A percentile compares a stretch with the other conserved stretches of the same genome.
Conservation (phyloP, 2,329 filamentous ascomycete species). For the Rutstroemia sp. region DNA sequence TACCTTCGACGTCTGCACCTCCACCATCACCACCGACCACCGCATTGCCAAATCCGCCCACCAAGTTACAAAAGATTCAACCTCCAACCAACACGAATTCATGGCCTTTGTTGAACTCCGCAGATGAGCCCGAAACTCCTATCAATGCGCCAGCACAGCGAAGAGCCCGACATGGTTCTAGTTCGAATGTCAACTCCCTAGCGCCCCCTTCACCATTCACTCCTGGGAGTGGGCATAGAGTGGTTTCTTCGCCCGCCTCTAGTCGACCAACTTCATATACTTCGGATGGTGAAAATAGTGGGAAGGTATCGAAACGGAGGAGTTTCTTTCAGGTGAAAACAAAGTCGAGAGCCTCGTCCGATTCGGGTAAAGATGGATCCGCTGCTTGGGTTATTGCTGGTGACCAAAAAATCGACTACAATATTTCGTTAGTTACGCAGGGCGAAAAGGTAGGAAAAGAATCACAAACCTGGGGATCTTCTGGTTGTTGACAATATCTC, state of each 20-base stretch:
- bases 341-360: not conserved
- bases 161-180: constrained; percentile 4
- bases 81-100: not conserved
- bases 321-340: constrained; percentile 5
- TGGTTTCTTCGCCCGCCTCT: constrained; percentile 6
- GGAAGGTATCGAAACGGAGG: not conserved
- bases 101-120: not conserved
- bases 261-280: constrained; percentile 4
- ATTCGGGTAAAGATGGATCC: constrained; percentile 4
- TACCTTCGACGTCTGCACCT: not conserved
- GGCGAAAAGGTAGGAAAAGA: constrained; percentile 4
- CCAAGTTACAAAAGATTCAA: constrained; percentile 4
- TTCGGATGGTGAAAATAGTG: constrained; percentile 3
- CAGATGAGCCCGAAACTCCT: not conserved
- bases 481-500: not conserved
- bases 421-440: constrained; percentile 1
- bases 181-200: constrained; percentile 5
- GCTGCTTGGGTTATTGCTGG: constrained; percentile 7
- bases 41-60: not conserved
- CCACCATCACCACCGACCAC: not conserved
- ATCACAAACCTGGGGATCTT: too few relatives aligned
- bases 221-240: not conserved
- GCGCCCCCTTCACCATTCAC: constrained; percentile 2
- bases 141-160: not conserved
- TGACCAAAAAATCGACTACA: constrained; percentile 9